A percentile compares a stretch with the other conserved stretches of the same genome.
Evolutionary conservation across 257 asterid genomes (phyloP).

Genomic region (Penstemon barbatus): DNA sequence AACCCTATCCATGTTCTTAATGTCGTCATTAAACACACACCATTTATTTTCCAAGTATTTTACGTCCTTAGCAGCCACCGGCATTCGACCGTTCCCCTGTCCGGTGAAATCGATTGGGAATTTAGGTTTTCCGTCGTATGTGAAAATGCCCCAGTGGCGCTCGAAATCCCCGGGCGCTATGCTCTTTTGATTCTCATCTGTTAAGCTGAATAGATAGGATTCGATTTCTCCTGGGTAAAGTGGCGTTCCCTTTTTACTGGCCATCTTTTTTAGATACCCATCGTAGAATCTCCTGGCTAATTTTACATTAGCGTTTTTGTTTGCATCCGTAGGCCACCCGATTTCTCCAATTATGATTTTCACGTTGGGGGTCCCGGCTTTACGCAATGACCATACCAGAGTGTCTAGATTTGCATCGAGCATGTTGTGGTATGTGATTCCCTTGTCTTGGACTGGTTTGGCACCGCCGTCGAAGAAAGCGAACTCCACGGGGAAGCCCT

Average conservation of each 20-base stretch:
- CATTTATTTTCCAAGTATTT: constrained; percentile 50
- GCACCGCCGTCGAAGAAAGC: constrained; percentile 69
- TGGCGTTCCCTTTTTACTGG: constrained; percentile 58
- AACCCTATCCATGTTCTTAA: background rate
- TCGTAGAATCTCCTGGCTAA: constrained; percentile 57
- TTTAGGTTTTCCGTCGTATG: constrained; percentile 70
- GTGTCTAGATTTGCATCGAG: constrained; percentile 72
- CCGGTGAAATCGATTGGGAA: constrained; percentile 58
- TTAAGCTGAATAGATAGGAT: constrained; percentile 54
- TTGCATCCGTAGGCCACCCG: constrained; percentile 91
- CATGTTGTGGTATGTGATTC: constrained; percentile 45
- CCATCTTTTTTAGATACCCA: constrained; percentile 54
- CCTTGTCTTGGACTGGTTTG: constrained; percentile 42
- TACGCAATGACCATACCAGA: constrained; percentile 44
- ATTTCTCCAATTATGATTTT: constrained; percentile 57
- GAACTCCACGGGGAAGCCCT: constrained; percentile 48
- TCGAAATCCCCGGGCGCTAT: constrained; percentile 51
- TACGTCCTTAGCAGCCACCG: constrained; percentile 46
- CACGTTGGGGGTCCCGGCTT: constrained; percentile 34
- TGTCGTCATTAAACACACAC: constrained; percentile 47
- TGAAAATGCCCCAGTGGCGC: constrained; percentile 73
- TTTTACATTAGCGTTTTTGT: constrained; percentile 26
- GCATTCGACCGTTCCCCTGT: constrained; percentile 32
- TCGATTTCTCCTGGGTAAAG: constrained; percentile 45
- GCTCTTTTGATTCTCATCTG: constrained; percentile 63